phyloP scores from a whole-genome alignment of 2,329 filamentous ascomycete genomes.

The Colletotrichum sp. region DNA sequence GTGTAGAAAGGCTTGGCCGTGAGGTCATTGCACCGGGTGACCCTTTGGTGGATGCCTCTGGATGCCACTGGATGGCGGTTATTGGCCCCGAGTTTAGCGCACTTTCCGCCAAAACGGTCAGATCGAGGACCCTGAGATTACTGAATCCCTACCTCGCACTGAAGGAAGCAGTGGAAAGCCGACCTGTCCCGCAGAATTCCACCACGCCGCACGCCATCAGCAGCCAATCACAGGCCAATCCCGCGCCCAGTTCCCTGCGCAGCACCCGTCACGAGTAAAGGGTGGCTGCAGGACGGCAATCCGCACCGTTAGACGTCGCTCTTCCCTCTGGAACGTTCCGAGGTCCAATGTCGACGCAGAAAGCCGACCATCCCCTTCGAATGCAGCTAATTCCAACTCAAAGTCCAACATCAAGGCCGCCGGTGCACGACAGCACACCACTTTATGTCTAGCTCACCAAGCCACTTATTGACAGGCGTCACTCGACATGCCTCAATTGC shows the following conservation, averaged over 20 bases:
- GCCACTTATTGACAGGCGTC: neutral
- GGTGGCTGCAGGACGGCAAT: neutral
- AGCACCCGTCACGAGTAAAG: neutral
- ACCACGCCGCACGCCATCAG: neutral
- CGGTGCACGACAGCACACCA: neutral
- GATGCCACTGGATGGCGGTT: neutral
- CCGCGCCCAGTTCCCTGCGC: neutral
- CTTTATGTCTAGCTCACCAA: neutral
- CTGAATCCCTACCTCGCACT: neutral
- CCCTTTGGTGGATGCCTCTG: neutral
- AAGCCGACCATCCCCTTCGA: neutral
- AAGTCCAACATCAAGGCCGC: neutral
- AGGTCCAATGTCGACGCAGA: neutral
- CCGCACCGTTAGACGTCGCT: neutral
- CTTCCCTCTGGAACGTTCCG: neutral
- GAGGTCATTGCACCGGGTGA: conserved; percentile 19
- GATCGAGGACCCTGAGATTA: conserved; percentile 18
- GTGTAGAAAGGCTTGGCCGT: conserved; percentile 10
- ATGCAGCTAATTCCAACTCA: neutral
- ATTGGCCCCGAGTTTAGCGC: conserved; percentile 12
- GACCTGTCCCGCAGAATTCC: neutral
- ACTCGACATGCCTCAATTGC: neutral
- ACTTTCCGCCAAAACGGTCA: conserved; percentile 12
- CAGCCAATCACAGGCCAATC: neutral
- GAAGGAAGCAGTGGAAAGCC: neutral